Evolutionary conservation across 208 protist species (phyloP).

Genomic region (Leishmania major): DNA sequence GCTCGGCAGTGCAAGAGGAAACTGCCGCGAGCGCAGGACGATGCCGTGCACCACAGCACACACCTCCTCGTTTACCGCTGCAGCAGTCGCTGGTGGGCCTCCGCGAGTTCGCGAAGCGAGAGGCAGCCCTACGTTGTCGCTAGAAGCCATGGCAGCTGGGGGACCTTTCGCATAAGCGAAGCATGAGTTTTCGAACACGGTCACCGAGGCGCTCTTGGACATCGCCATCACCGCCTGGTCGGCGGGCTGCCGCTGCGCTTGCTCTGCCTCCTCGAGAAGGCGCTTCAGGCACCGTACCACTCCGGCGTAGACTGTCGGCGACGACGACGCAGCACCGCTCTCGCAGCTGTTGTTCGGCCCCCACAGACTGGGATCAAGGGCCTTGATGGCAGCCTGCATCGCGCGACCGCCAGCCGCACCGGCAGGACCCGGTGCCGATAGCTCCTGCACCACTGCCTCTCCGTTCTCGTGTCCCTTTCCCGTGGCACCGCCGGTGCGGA

Average conservation of each 20-base stretch:
- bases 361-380: neutral
- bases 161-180: neutral
- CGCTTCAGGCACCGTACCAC: constrained; percentile 5
- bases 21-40: constrained; percentile 42
- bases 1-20: neutral
- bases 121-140: neutral
- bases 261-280: neutral
- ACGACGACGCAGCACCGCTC: neutral
- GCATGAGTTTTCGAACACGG: neutral
- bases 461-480: constrained; percentile 8
- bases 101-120: neutral
- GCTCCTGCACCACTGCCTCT: constrained; percentile 9
- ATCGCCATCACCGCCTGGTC: neutral
- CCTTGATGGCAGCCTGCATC: constrained; percentile 11
- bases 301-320: neutral
- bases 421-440: constrained; percentile 24
- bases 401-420: constrained; percentile 6
- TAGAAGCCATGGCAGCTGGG: neutral
- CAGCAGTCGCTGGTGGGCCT: neutral
- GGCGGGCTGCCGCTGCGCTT: neutral
- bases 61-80: neutral
- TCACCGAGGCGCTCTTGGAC: neutral
- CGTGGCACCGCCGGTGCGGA: constrained; percentile 15
- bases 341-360: neutral
- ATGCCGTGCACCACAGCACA: constrained; percentile 51